A percentile compares a stretch with the other conserved stretches of the same genome.
These are phyloP conservation scores for Phaeosphaeria sp. DNA, from an alignment of 2,329 filamentous ascomycete genomes.

Conservation along the genomic window DNA sequence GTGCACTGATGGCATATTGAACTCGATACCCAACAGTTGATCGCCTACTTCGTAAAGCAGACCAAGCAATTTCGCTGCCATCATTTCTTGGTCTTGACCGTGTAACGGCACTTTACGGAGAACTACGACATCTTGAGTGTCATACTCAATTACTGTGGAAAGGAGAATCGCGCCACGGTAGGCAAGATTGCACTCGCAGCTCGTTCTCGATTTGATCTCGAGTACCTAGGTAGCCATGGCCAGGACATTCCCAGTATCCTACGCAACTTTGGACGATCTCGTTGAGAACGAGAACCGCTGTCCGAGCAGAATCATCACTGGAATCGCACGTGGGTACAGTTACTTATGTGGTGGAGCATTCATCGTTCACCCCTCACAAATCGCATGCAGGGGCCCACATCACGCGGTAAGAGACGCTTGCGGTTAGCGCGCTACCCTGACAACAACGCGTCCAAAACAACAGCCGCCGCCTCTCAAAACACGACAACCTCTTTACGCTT, in stretches of 20 bases:
- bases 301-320: too few species aligned
- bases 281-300: too few species aligned
- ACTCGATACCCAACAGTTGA: too few species aligned
- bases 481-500: slow-evolving; percentile 7
- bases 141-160: neutral
- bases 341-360: neutral
- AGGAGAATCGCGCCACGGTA: neutral
- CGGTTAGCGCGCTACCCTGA: slow-evolving; percentile 8
- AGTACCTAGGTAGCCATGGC: too few species aligned
- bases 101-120: too few species aligned
- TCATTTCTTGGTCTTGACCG: too few species aligned
- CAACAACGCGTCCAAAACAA: slow-evolving; percentile 21
- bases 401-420: neutral
- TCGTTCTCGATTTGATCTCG: neutral
- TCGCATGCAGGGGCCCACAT: neutral
- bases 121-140: neutral
- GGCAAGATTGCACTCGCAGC: neutral
- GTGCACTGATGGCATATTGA: too few species aligned
- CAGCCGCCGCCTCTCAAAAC: slow-evolving; percentile 10
- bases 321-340: neutral
- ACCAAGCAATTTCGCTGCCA: too few species aligned
- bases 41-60: too few species aligned
- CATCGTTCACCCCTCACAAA: neutral
- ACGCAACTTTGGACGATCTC: too few species aligned
- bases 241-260: too few species aligned